Percentiles rank a stretch among this genome's conserved stretches.
phyloP scores from a whole-genome alignment of 768 basidiomycete genomes.

The Lentinula lateritia region DNA sequence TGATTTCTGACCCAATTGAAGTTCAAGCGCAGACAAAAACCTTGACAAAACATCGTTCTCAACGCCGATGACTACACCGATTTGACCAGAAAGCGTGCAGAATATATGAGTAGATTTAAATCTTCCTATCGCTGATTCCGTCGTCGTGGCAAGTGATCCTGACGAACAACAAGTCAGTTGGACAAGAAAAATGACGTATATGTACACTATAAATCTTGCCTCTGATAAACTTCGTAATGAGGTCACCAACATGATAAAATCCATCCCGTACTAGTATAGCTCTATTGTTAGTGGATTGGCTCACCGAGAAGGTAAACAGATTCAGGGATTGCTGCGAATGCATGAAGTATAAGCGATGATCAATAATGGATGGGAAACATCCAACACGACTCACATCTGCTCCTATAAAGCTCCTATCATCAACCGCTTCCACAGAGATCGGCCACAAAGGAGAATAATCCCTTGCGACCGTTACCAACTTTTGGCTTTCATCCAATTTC shows the following conservation, averaged over 20 bases:
- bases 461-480: conserved; percentile 52
- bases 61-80: conserved; percentile 67
- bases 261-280: conserved; percentile 58
- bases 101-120: conserved; percentile 62
- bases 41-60: conserved; percentile 43
- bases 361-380: not conserved
- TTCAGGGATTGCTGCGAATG: conserved; percentile 55
- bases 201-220: conserved; percentile 30
- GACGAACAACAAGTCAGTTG: not conserved
- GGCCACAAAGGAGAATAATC: conserved; percentile 80
- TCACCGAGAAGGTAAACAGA: conserved; percentile 56
- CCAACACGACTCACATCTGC: conserved; percentile 55
- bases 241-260: conserved; percentile 67
- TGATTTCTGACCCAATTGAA: conserved; percentile 53
- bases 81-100: conserved; percentile 73
- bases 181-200: not conserved
- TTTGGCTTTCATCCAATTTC: conserved; percentile 33
- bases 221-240: conserved; percentile 69
- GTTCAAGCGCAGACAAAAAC: conserved; percentile 64
- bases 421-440: conserved; percentile 53
- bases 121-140: conserved; percentile 30
- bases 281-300: conserved; percentile 34
- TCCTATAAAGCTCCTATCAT: conserved; percentile 54
- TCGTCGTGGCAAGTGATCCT: conserved; percentile 53
- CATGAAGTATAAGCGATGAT: not conserved